A percentile compares a stretch with the other conserved stretches of the same genome.
These are phyloP conservation scores for Chaetomium globosum DNA, from an alignment of 2,329 filamentous ascomycete species.

Conservation along the genomic window DNA sequence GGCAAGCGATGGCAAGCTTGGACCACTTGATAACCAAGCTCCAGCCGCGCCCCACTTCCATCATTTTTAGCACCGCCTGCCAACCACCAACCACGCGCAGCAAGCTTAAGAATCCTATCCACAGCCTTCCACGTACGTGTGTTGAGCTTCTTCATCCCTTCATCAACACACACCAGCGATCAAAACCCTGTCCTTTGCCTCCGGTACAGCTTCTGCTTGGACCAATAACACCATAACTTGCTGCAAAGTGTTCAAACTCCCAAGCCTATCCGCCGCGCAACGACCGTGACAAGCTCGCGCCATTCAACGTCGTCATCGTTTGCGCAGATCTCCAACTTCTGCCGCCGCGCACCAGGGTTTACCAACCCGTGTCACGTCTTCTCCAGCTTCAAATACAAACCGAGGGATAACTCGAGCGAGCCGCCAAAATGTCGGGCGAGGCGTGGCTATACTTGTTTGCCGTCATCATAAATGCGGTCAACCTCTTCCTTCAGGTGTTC, in stretches of 20 bases:
- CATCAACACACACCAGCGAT: constrained; percentile 21
- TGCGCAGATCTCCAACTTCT: neutral
- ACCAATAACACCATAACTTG: neutral
- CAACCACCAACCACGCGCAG: constrained; percentile 30
- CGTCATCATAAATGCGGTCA: constrained; percentile 99
- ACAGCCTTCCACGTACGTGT: constrained; percentile 31
- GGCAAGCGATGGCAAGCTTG: constrained; percentile 28
- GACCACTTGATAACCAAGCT: constrained; percentile 29
- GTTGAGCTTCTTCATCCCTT: constrained; percentile 24
- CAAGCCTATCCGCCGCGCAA: neutral
- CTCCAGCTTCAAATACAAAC: neutral
- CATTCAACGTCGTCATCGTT: constrained; percentile 22
- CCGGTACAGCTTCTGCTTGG: neutral
- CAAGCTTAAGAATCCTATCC: constrained; percentile 30
- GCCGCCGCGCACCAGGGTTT: neutral
- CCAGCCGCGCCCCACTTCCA: constrained; percentile 31
- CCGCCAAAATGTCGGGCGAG: constrained; percentile 81
- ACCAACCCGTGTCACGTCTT: neutral
- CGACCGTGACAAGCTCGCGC: neutral
- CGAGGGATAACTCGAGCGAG: neutral
- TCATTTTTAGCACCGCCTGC: constrained; percentile 26
- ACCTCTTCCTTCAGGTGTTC: constrained; percentile 99
- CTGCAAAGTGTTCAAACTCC: too few species aligned
- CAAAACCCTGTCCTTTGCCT: neutral
- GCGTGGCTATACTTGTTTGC: constrained; percentile 97